Evolutionary conservation across 805 yeast genomes (phyloP).

Genomic region (Myxozyma vanderwaltii): DNA sequence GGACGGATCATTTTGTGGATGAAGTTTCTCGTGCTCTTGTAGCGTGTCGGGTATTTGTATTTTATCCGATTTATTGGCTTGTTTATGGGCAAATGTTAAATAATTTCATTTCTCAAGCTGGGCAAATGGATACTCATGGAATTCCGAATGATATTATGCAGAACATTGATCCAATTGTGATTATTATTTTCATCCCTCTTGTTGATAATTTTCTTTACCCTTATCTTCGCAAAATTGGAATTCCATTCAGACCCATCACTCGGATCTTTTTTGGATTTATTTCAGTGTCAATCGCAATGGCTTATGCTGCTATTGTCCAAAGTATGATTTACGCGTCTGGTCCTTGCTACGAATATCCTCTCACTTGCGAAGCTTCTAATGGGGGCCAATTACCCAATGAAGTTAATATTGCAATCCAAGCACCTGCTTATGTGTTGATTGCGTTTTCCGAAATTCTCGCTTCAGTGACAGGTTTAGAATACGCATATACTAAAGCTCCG

Average conservation of each 20-base stretch:
- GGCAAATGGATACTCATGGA: slow-evolving; percentile 71
- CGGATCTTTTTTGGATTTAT: slow-evolving; percentile 72
- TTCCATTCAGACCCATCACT: slow-evolving; percentile 68
- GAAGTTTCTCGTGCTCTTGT: slow-evolving; percentile 65
- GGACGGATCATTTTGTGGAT: slow-evolving; percentile 74
- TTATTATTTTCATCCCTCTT: slow-evolving; percentile 76
- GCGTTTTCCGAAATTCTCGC: slow-evolving; percentile 79
- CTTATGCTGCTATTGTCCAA: slow-evolving; percentile 75
- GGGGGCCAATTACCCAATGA: slow-evolving; percentile 50
- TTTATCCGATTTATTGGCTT: slow-evolving; percentile 74
- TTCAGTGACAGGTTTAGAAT: slow-evolving; percentile 78
- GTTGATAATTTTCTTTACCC: slow-evolving; percentile 64
- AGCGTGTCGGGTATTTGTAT: slow-evolving; percentile 73
- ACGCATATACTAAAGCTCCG: slow-evolving; percentile 84
- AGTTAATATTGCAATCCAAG: slow-evolving; percentile 69
- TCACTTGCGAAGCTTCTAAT: slow-evolving; percentile 51
- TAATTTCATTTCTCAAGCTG: slow-evolving; percentile 74
- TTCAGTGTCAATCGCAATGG: slow-evolving; percentile 66
- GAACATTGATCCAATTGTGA: slow-evolving; percentile 72
- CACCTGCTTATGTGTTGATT: slow-evolving; percentile 71
- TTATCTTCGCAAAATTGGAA: slow-evolving; percentile 49
- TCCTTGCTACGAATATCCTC: slow-evolving; percentile 70
- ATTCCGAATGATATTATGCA: slow-evolving; percentile 80
- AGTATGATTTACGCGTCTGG: slow-evolving; percentile 67
- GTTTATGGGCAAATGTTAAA: slow-evolving; percentile 73